A percentile compares a stretch with the other conserved stretches of the same genome.
Conservation (phyloP, 2,329 filamentous ascomycete species). For the Exophiala viscosa region DNA sequence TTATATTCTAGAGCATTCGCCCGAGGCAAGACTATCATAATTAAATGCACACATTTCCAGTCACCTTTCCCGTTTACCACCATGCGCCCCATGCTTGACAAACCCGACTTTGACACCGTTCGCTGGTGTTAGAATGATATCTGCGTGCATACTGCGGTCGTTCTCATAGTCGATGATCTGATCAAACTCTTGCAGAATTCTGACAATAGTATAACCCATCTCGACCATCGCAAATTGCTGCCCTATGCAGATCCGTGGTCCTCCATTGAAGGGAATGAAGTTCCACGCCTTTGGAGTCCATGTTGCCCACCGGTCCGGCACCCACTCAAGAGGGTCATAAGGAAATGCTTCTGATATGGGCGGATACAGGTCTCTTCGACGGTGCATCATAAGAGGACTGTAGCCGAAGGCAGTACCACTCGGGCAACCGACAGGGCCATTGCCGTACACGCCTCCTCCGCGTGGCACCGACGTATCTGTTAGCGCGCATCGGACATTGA, state of each 20-base stretch:
- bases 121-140: slow-evolving; percentile 28
- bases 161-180: slow-evolving; percentile 33
- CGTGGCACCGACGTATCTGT: slow-evolving; percentile 70
- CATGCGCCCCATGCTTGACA: slow-evolving; percentile 11
- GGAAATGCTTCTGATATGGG: slow-evolving; percentile 35
- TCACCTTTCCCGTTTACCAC: no score
- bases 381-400: slow-evolving; percentile 52
- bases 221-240: slow-evolving; percentile 59
- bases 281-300: slow-evolving; percentile 54
- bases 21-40: no score
- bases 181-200: slow-evolving; percentile 43
- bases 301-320: slow-evolving; percentile 50
- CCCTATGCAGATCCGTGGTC: slow-evolving; percentile 54
- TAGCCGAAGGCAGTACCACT: slow-evolving; percentile 49
- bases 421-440: slow-evolving; percentile 44
- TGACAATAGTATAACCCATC: slow-evolving; percentile 50
- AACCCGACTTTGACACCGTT: slow-evolving; percentile 29
- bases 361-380: slow-evolving; percentile 48
- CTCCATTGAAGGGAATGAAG: slow-evolving; percentile 55
- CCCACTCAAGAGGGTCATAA: slow-evolving; percentile 43
- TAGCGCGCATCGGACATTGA: slow-evolving; percentile 70
- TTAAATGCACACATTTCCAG: no score
- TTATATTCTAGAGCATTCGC: no score
- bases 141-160: slow-evolving; percentile 17
- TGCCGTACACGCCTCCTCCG: slow-evolving; percentile 53